A percentile compares a stretch with the other conserved stretches of the same genome.
phyloP scores from a whole-genome alignment of 2,329 filamentous ascomycete genomes.

The Didymella arachidicola region DNA sequence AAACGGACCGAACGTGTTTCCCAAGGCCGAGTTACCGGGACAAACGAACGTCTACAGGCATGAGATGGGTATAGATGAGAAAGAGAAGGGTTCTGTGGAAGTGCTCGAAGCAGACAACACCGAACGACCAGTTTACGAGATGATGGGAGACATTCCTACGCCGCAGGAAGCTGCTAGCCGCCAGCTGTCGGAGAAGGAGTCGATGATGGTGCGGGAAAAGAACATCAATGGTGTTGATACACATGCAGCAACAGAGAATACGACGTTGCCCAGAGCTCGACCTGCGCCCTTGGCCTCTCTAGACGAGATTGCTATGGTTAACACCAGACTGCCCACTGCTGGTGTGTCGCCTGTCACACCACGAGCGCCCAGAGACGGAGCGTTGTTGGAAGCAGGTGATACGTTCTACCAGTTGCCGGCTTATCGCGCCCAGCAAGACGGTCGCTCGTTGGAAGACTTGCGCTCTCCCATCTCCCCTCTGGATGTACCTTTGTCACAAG shows the following conservation, averaged over 20 bases:
- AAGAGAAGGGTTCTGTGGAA: slow-evolving; percentile 29
- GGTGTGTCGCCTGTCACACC: slow-evolving; percentile 43
- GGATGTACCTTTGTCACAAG: slow-evolving; percentile 33
- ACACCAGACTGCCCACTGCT: slow-evolving; percentile 30
- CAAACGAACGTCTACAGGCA: slow-evolving; percentile 33
- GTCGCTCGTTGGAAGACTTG: slow-evolving; percentile 37
- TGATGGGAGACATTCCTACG: slow-evolving; percentile 64
- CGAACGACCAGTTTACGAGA: slow-evolving; percentile 56
- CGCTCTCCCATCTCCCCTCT: slow-evolving; percentile 48
- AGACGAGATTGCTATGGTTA: slow-evolving; percentile 41
- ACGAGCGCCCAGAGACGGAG: slow-evolving; percentile 43
- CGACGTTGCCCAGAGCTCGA: slow-evolving; percentile 1
- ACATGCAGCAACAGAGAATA: slow-evolving; percentile 25
- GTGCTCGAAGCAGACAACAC: slow-evolving; percentile 47
- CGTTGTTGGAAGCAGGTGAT: slow-evolving; percentile 42
- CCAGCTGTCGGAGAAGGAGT: slow-evolving; percentile 58
- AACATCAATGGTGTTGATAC: slow-evolving; percentile 57
- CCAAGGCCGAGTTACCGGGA: slow-evolving; percentile 56
- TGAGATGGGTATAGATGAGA: slow-evolving; percentile 26
- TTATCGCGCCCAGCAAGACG: slow-evolving; percentile 28
- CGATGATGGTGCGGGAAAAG: slow-evolving; percentile 55
- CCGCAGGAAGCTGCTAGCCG: slow-evolving; percentile 60
- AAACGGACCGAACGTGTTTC: slow-evolving; percentile 47
- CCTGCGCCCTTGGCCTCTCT: slow-evolving; percentile 9
- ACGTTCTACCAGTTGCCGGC: slow-evolving; percentile 42